Evolutionary conservation across 1,139 yeast species (phyloP), one percentile per base, ranked within the genome.

Genomic region (Geotrichum cucujoidarum): DNA sequence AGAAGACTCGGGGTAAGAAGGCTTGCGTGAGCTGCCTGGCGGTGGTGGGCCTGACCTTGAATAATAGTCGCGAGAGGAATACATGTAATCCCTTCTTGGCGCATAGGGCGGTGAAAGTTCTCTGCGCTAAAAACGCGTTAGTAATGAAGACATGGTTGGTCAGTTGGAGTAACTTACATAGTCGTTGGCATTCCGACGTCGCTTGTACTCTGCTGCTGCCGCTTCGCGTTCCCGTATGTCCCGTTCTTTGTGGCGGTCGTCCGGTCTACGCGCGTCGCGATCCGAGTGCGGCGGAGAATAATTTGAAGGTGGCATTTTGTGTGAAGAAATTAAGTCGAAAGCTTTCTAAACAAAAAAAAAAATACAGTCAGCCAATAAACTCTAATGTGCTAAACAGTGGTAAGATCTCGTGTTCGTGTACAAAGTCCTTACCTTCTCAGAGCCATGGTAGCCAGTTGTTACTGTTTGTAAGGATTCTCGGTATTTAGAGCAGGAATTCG

Each of bases 141-240:
- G 25, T 6, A 18, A 10, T 35, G n/a, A n/a, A n/a, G n/a, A n/a
- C n/a, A 40, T n/a, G 11, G 13, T 8, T 22, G 16, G 8, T n/a
- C 21, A 11, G 18, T n/a, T n/a, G 11, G 21, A 21, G 14, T 18
- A 29, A 47, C 50, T 32, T 43, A 47, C 50, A 21, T 42, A 43
- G 40, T 47, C 43, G 30, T n/a, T 27, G 20, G 29, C 38, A 18
- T 58, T 57, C 35, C 62, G 51, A 17, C 63, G 52, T 25, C 64
- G 55, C 46, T 62, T 62, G 48, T 62, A 62, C 43, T 62, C 51
- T 7, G 51, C 51, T 11, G 51, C 51, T 22, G 47, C 51, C 2
- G 43, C 47, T 24, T 47, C 50, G n/a, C 50, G 43, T 34, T 47
- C 50, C 20, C 50, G 24, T 8, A 42, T 47, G 11, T 47, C 47